Conservation (phyloP, 73 alveolate genomes). For the Vitrella brassicaformis region DNA sequence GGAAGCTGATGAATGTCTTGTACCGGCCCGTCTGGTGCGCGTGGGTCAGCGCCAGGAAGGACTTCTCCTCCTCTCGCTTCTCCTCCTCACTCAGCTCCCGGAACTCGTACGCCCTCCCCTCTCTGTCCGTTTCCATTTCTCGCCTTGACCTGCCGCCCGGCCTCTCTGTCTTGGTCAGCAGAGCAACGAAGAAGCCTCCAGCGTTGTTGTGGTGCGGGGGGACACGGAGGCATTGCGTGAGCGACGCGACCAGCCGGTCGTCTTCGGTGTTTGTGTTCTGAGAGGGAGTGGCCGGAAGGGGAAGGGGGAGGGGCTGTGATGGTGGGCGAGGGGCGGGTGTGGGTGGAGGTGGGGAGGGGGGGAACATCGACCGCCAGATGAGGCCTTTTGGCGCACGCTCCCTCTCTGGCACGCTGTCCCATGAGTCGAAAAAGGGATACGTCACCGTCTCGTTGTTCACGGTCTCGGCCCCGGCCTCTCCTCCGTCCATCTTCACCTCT, state of each 20-base stretch:
- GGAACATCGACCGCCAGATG: background rate
- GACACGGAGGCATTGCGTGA: background rate
- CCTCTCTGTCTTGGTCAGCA: conserved; percentile 17
- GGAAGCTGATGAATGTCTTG: too few species aligned
- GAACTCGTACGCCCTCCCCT: too few species aligned
- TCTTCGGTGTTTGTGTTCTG: background rate
- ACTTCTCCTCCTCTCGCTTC: too few species aligned
- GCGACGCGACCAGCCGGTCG: background rate
- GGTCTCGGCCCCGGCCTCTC: too few species aligned
- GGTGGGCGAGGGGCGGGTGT: background rate
- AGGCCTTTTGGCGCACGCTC: background rate
- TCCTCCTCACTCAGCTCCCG: too few species aligned
- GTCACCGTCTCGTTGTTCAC: too few species aligned
- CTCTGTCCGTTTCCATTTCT: too few species aligned
- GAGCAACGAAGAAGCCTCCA: conserved; percentile 28
- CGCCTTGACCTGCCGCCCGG: too few species aligned
- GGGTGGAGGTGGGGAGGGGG: background rate
- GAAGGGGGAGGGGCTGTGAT: too few species aligned
- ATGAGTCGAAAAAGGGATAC: too few species aligned
- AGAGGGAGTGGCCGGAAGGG: background rate
- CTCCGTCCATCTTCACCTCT: background rate
- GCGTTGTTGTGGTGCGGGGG: conserved; percentile 20
- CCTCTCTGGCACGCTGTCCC: background rate
- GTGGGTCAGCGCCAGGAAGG: too few species aligned
- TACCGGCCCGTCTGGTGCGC: too few species aligned